Base-by-base conservation (phyloP, 768 basidiomycete genomes). In the Clavulina sp. region DNA sequence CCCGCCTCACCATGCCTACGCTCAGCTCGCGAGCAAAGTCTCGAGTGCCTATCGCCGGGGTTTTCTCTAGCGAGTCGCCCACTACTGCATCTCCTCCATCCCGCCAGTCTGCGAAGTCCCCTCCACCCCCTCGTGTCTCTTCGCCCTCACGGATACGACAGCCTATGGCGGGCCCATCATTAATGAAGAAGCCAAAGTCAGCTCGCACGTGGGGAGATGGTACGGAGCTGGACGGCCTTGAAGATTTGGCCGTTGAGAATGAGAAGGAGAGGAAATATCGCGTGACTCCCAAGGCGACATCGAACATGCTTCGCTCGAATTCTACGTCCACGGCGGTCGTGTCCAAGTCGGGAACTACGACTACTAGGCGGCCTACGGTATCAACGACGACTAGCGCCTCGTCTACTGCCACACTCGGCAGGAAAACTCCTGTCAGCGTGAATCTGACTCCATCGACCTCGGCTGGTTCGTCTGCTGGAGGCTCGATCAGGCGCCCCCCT, bases 1-100 rank as follows among this genome's bases (percentile, higher is more conserved):
- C 84, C 49, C 78, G 85, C 48, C 71, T 91, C 48, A 92, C 88
- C 24, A 82, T 89, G 81, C 88, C 88, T 1, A 87, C 84, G 4
- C 79, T 81, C 5, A 65, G 66, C 48, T 76, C 79, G 3, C 77
- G 84, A 43, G 65, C 79, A 28, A 87, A 84, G 67, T 68, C 77
- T 2, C 74, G 89, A 36, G 78, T 84, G 32, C 68, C 85, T 0
- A 71, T 92, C 31, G 77, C 80, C n/a, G 70, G 80, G 47, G 73
- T 91, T 18, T 92, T 89, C 63, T 73, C 75, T 31, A 29, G 48
- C 23, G 34, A 41, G 19, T 33, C 36, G 32, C 47, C 48, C 44
- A 33, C 41, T 21, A 26, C 46, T 9, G n/a, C 53, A 24, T 32
- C 53, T 52, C 28, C 56, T 19, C 32, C 50, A 24, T 50, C 57